phyloP scores from a whole-genome alignment of 1,139 yeast genomes.

The Protomyces inouyei region DNA sequence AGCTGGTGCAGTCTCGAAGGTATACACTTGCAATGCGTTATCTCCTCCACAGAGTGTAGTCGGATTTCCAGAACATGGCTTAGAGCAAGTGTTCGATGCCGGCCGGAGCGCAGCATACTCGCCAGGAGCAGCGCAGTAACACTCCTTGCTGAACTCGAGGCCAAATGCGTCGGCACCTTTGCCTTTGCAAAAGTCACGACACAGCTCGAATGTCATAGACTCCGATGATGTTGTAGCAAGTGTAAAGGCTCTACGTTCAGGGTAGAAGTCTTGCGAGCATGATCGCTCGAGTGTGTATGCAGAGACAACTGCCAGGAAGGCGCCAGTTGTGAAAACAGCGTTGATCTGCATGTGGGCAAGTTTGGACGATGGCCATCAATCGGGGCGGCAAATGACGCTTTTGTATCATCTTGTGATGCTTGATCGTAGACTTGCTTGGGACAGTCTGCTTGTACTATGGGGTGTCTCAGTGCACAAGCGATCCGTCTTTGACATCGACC shows the following conservation, averaged over 20 bases:
- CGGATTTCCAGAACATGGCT: conserved; percentile 9
- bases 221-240: not conserved
- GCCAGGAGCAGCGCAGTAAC: conserved; percentile 1
- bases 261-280: not conserved
- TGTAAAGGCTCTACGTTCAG: not conserved
- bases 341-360: not conserved
- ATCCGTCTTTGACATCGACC: too few species aligned
- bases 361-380: too few species aligned
- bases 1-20: not conserved
- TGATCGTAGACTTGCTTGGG: too few species aligned
- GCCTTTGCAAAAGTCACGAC: not conserved
- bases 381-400: too few species aligned
- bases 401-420: too few species aligned
- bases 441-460: too few species aligned
- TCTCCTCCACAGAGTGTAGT: conserved; percentile 12
- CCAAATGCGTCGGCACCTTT: not conserved
- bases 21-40: conserved; percentile 17
- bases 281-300: not conserved
- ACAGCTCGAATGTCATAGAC: not conserved
- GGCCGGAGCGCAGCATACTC: not conserved
- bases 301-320: not conserved
- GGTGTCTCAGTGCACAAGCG: too few species aligned
- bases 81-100: not conserved
- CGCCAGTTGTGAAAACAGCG: not conserved
- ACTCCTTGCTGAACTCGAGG: not conserved